phyloP scores from a whole-genome alignment of 2,329 filamentous ascomycete species.

The Colletotrichum eleusines region DNA sequence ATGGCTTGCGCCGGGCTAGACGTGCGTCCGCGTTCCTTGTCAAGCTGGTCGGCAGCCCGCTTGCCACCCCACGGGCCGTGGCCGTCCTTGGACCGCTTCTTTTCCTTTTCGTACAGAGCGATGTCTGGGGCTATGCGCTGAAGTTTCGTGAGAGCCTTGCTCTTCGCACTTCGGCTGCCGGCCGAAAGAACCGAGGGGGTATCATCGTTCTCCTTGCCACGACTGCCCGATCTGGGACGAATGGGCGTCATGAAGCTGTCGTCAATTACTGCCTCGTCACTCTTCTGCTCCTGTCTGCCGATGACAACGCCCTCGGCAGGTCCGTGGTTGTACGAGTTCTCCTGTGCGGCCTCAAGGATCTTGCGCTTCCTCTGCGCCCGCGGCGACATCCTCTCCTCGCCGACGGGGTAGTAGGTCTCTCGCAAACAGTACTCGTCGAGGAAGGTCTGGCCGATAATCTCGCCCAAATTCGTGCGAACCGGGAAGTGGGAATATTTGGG shows the following conservation, averaged over 20 bases:
- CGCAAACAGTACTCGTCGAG: slow-evolving; percentile 74
- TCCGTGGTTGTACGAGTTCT: slow-evolving; percentile 62
- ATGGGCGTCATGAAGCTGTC: slow-evolving; percentile 63
- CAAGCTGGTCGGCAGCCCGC: slow-evolving; percentile 69
- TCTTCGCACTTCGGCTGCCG: slow-evolving; percentile 88
- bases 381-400: slow-evolving; percentile 58
- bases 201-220: slow-evolving; percentile 84
- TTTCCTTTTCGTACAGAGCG: slow-evolving; percentile 91
- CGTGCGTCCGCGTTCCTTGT: slow-evolving; percentile 54
- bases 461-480: slow-evolving; percentile 87
- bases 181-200: slow-evolving; percentile 77
- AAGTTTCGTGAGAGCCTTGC: slow-evolving; percentile 81
- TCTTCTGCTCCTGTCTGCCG: slow-evolving; percentile 54
- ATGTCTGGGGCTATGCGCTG: slow-evolving; percentile 87
- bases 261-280: slow-evolving; percentile 55
- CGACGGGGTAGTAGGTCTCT: slow-evolving; percentile 77
- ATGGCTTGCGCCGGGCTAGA: slow-evolving; percentile 39
- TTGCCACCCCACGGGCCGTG: slow-evolving; percentile 71
- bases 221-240: slow-evolving; percentile 61
- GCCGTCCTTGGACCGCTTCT: slow-evolving; percentile 74
- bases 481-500: slow-evolving; percentile 89
- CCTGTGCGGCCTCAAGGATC: slow-evolving; percentile 62
- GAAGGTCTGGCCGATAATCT: slow-evolving; percentile 90
- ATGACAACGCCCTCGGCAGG: slow-evolving; percentile 62
- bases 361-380: slow-evolving; percentile 62